Conservation (phyloP, 73 alveolate species). For the Urostyla sp. region DNA sequence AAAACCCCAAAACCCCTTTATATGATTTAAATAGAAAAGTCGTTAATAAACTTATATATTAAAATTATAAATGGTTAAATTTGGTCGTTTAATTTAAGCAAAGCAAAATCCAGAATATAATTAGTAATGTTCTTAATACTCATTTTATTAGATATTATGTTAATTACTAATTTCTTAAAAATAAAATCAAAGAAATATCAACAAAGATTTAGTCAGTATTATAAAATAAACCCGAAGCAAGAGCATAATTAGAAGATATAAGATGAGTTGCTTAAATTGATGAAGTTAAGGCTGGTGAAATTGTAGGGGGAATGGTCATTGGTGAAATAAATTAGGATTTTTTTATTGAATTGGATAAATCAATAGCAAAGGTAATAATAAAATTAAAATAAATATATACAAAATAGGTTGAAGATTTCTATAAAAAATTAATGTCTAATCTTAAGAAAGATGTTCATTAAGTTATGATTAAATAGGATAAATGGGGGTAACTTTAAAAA, state of each 20-base stretch:
- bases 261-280: neutral
- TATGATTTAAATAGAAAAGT: neutral
- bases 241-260: constrained; percentile 18
- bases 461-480: neutral
- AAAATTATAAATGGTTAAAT: constrained; percentile 31
- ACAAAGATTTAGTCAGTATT: neutral
- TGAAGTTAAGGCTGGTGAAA: constrained; percentile 11
- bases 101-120: constrained; percentile 34
- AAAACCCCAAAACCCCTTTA: constrained; percentile 33
- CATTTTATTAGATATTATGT: constrained; percentile 3
- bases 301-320: neutral
- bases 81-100: constrained; percentile 27
- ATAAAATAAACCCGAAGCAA: neutral
- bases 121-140: neutral
- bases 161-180: constrained; percentile 13
- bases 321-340: constrained; percentile 26
- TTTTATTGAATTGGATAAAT: neutral
- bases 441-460: neutral
- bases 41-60: neutral
- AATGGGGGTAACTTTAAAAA: constrained; percentile 50
- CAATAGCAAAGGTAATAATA: too few species aligned
- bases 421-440: neutral
- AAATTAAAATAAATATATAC: too few species aligned
- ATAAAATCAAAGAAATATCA: constrained; percentile 29
- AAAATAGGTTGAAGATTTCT: constrained; percentile 18